These are phyloP conservation scores for Quercus lobata DNA, from an alignment of 331 rosid genomes.

Conservation along the genomic window DNA sequence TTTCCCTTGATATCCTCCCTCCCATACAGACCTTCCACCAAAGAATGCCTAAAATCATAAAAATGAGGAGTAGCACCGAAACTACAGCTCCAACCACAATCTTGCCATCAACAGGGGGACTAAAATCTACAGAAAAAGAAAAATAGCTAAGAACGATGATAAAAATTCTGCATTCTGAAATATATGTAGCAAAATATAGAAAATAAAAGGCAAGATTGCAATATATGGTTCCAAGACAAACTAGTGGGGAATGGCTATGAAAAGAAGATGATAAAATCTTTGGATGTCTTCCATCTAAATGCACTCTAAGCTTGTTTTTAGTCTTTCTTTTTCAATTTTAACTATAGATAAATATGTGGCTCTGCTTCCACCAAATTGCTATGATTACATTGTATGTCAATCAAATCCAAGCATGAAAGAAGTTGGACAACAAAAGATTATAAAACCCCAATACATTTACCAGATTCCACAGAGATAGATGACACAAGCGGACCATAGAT, in stretches of 20 bases:
- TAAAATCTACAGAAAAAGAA: neutral
- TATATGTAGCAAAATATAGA: neutral
- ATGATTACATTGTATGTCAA: too few relatives aligned
- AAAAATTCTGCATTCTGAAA: neutral
- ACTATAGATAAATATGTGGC: too few relatives aligned
- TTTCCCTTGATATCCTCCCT: slow-evolving; percentile 5
- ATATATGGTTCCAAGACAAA: neutral
- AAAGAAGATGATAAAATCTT: neutral
- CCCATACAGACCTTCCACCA: slow-evolving; percentile 5
- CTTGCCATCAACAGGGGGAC: neutral
- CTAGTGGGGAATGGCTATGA: neutral
- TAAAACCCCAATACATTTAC: too few relatives aligned
- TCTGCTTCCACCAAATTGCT: too few relatives aligned
- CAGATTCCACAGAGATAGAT: neutral
- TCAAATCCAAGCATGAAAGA: too few relatives aligned
- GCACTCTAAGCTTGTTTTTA: neutral
- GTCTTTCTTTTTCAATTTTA: too few relatives aligned
- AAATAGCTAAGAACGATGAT: neutral
- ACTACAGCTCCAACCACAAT: slow-evolving; percentile 1
- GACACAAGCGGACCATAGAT: slow-evolving; percentile 1
- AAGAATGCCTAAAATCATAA: slow-evolving; percentile 5
- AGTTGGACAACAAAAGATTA: too few relatives aligned
- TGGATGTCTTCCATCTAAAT: too few relatives aligned
- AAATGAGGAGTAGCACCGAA: neutral
- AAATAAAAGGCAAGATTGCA: neutral